A percentile compares a stretch with the other conserved stretches of the same genome.
Conservation (phyloP, 306 rosid species). For the Citrullus amarus region DNA sequence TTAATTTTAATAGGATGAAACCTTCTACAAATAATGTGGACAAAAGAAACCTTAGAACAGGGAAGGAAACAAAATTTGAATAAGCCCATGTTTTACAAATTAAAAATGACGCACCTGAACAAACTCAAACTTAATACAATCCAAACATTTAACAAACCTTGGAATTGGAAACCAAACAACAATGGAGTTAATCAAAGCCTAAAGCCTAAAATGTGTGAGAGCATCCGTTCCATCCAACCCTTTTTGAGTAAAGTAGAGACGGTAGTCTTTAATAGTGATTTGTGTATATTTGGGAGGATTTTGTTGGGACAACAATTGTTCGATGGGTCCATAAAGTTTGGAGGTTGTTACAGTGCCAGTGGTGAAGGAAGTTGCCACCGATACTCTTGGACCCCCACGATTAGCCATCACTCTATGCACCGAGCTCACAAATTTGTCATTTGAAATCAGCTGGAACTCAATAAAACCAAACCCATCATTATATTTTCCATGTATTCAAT, state of each 20-base stretch:
- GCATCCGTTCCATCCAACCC: constrained; percentile 27
- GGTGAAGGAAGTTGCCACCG: constrained; percentile 6
- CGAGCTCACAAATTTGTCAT: constrained; percentile 17
- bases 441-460: constrained; percentile 16
- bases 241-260: constrained; percentile 3
- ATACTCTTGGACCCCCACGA: constrained; percentile 15
- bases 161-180: too few species aligned
- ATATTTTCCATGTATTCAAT: too few species aligned
- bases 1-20: too few species aligned
- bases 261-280: constrained; percentile 12
- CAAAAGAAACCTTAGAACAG: too few species aligned
- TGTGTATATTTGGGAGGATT: constrained; percentile 30
- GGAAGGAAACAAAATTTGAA: too few species aligned
- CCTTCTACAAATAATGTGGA: too few species aligned
- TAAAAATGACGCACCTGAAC: too few species aligned
- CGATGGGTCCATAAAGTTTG: constrained; percentile 35
- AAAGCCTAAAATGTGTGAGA: constrained; percentile 22
- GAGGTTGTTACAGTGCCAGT: background rate
- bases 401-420: constrained; percentile 17
- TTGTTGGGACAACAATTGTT: constrained; percentile 37
- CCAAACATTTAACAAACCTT: too few species aligned
- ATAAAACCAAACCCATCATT: too few species aligned
- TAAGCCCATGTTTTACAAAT: too few species aligned
- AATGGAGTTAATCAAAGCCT: background rate
- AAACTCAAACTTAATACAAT: too few species aligned